These are phyloP conservation scores for Botryotinia narcissicola DNA, from an alignment of 2,329 filamentous ascomycete species.

Conservation along the genomic window DNA sequence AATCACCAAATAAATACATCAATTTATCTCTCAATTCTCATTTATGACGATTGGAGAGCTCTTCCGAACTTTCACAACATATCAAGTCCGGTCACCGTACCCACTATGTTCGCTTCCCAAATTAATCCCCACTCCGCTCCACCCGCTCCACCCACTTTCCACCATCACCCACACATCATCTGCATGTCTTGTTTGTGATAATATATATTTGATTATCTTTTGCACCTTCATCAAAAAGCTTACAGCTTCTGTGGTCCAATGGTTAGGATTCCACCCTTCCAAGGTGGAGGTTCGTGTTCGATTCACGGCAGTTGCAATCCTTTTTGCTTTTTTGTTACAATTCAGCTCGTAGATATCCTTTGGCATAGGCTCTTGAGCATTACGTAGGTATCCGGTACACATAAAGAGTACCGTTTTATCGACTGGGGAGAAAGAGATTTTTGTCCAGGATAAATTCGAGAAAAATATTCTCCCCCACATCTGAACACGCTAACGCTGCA, in stretches of 20 bases:
- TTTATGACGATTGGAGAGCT: not conserved
- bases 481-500: not conserved
- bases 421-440: not conserved
- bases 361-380: not conserved
- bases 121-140: not conserved
- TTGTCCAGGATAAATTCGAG: not conserved
- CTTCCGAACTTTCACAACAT: not conserved
- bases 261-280: constrained; percentile 10
- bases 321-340: rapidly evolving
- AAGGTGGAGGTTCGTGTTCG: constrained; percentile 10
- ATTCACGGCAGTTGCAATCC: not conserved
- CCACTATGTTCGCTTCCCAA: not conserved
- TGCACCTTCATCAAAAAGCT: rapidly evolving
- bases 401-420: not conserved
- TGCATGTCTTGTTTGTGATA: rapidly evolving
- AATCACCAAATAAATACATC: not conserved
- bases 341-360: rapidly evolving
- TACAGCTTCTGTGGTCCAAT: constrained; percentile 13
- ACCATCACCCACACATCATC: not conserved
- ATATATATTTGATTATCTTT: rapidly evolving
- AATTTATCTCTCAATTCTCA: not conserved
- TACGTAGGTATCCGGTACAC: too few species aligned
- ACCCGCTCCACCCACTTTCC: not conserved
- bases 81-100: not conserved
- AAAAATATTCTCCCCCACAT: not conserved